A percentile compares a stretch with the other conserved stretches of the same genome.
Evolutionary conservation across 2,329 filamentous ascomycete species (phyloP).

Genomic region (Clarireedia sp.): DNA sequence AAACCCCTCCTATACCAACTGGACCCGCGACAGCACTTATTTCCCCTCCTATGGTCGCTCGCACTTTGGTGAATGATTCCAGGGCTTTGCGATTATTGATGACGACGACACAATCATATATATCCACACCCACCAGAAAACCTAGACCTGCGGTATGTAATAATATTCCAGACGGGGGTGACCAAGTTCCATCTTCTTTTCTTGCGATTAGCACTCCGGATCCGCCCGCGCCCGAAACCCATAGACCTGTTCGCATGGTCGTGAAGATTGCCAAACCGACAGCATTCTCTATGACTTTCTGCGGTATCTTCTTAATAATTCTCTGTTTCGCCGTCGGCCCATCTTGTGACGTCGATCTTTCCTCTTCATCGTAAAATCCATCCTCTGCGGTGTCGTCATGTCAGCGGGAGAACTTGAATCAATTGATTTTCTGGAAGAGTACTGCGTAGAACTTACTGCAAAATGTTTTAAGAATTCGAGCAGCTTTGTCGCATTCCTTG

Average conservation of each 20-base stretch:
- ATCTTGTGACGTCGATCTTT: conserved; percentile 21
- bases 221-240: conserved; percentile 85
- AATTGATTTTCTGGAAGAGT: not conserved
- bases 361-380: conserved; percentile 57
- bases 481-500: conserved; percentile 84
- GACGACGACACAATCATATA: conserved; percentile 90
- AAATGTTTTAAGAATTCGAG: conserved; percentile 80
- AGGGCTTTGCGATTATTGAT: conserved; percentile 81
- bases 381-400: conserved; percentile 39
- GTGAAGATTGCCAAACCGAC: conserved; percentile 91
- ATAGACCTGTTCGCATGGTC: conserved; percentile 87
- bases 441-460: conserved; percentile 55
- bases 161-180: conserved; percentile 81
- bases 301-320: conserved; percentile 69
- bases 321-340: conserved; percentile 48
- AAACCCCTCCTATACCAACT: conserved; percentile 44
- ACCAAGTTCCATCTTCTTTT: conserved; percentile 80
- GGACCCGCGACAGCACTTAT: conserved; percentile 71
- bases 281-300: conserved; percentile 77
- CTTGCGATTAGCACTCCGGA: conserved; percentile 80
- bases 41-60: conserved; percentile 74
- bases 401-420: conserved; percentile 1
- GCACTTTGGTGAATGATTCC: conserved; percentile 71
- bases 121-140: conserved; percentile 84
- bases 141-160: conserved; percentile 82